Conservation (phyloP, 2,329 filamentous ascomycete genomes). For the Furcasterigmium furcatum region DNA sequence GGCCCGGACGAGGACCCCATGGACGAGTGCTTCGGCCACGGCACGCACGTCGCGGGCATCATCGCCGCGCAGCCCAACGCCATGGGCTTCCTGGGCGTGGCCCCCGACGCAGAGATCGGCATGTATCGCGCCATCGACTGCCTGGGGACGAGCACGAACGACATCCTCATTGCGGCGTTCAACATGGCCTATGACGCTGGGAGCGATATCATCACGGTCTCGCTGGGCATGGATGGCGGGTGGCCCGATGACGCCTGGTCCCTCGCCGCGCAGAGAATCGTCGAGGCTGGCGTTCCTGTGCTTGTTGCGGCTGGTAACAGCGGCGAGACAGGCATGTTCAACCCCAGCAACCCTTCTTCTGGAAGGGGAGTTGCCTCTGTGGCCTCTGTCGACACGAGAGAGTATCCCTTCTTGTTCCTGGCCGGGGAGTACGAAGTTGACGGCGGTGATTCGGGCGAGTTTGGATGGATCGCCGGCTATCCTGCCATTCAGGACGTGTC, state of each 20-base stretch:
- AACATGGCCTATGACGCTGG: slow-evolving; percentile 38
- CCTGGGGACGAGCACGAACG: slow-evolving; percentile 25
- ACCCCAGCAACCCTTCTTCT: slow-evolving; percentile 16
- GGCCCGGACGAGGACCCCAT: slow-evolving; percentile 35
- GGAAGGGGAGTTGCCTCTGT: slow-evolving; percentile 19
- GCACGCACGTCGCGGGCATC: slow-evolving; percentile 42
- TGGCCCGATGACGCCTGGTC: slow-evolving; percentile 22
- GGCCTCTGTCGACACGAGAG: slow-evolving; percentile 17
- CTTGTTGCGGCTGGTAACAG: slow-evolving; percentile 21
- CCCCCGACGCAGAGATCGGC: slow-evolving; percentile 35
- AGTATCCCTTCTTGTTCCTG: slow-evolving; percentile 11
- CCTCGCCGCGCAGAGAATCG: slow-evolving; percentile 20
- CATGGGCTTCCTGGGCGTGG: slow-evolving; percentile 34
- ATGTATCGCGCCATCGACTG: slow-evolving; percentile 36
- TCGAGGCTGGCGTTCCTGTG: slow-evolving; percentile 21
- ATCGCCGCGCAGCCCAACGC: slow-evolving; percentile 37
- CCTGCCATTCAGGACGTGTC: slow-evolving; percentile 7
- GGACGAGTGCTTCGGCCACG: slow-evolving; percentile 35
- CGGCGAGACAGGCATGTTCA: slow-evolving; percentile 17
- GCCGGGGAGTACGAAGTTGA: slow-evolving; percentile 9
- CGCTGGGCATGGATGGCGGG: slow-evolving; percentile 18
- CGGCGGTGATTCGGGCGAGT: slow-evolving; percentile 5
- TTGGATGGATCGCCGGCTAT: slow-evolving; percentile 9
- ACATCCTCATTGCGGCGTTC: slow-evolving; percentile 37
- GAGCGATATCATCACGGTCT: slow-evolving; percentile 27